Conservation (phyloP, 2,329 filamentous ascomycete species). For the Dryadomyces quercivorus region DNA sequence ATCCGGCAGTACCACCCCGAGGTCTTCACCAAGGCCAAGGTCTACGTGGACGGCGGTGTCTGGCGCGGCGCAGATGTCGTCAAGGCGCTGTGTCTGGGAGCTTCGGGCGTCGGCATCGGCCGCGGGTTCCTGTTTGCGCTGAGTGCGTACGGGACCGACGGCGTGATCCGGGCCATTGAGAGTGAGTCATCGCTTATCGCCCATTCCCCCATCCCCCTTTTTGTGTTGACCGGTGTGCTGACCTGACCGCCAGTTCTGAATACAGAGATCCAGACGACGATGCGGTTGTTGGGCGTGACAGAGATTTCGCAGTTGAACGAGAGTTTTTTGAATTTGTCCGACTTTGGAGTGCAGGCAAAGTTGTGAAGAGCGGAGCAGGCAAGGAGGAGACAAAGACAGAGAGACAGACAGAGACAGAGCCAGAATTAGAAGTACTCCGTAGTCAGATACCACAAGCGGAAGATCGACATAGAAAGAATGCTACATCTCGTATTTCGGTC, state of each 20-base stretch:
- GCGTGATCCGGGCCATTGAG: constrained; percentile 22
- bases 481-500: too few relatives aligned
- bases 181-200: constrained; percentile 8
- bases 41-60: constrained; percentile 36
- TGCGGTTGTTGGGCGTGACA: constrained; percentile 6
- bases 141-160: constrained; percentile 22
- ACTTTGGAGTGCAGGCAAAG: not conserved
- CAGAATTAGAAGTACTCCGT: too few relatives aligned
- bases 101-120: constrained; percentile 32
- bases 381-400: not conserved
- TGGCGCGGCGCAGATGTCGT: constrained; percentile 33
- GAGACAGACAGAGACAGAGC: not conserved
- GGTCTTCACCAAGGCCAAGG: constrained; percentile 28
- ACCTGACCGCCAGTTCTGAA: constrained; percentile 5
- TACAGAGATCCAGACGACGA: constrained; percentile 8
- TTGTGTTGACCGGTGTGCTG: not conserved
- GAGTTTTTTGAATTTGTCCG: constrained; percentile 3
- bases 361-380: not conserved
- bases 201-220: not conserved
- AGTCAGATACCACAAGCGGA: too few relatives aligned
- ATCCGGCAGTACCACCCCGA: constrained; percentile 29
- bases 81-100: constrained; percentile 33
- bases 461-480: too few relatives aligned
- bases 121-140: constrained; percentile 44
- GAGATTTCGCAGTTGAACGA: constrained; percentile 2